Conservation (phyloP, 805 yeast species). For the Monosporozyma servazzii region DNA sequence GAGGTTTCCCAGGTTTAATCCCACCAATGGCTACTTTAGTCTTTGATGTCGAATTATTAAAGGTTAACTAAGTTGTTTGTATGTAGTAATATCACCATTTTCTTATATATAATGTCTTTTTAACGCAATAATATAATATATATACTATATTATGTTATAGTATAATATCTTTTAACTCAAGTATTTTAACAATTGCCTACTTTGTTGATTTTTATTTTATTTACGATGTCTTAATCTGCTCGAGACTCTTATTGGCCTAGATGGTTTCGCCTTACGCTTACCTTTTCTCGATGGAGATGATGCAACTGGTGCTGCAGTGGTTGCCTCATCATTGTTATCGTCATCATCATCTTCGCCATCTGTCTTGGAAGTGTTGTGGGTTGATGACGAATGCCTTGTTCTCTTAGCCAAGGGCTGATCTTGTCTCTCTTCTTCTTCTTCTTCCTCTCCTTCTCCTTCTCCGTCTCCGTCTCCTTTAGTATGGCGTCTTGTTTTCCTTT, state of each 20-base stretch:
- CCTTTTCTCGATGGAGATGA: not conserved
- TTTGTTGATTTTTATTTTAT: slow-evolving; percentile 6
- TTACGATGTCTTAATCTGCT: slow-evolving; percentile 24
- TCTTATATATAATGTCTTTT: not conserved
- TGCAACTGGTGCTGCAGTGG: not conserved
- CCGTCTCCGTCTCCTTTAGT: too few species aligned
- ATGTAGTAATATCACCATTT: not conserved
- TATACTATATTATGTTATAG: not conserved
- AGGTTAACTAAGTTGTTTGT: slow-evolving; percentile 29
- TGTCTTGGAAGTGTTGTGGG: slow-evolving; percentile 4
- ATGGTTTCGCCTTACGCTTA: not conserved
- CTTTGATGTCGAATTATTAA: slow-evolving; percentile 68
- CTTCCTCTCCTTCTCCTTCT: too few species aligned
- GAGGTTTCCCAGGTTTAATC: slow-evolving; percentile 94
- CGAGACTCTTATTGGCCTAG: slow-evolving; percentile 19
- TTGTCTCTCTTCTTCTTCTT: not conserved
- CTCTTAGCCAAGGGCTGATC: slow-evolving; percentile 18
- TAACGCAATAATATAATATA: not conserved
- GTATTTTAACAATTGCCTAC: not conserved
- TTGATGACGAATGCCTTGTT: slow-evolving; percentile 14
- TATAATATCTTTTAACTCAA: not conserved
- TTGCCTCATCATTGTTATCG: not conserved
- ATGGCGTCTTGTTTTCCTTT: slow-evolving; percentile 1
- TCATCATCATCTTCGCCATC: not conserved
- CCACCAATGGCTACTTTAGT: slow-evolving; percentile 94